Evolutionary conservation across 2,329 filamentous ascomycete genomes (phyloP), one percentile per base, ranked within the genome.

Genomic region (Aspergillus brunneoviolaceus): DNA sequence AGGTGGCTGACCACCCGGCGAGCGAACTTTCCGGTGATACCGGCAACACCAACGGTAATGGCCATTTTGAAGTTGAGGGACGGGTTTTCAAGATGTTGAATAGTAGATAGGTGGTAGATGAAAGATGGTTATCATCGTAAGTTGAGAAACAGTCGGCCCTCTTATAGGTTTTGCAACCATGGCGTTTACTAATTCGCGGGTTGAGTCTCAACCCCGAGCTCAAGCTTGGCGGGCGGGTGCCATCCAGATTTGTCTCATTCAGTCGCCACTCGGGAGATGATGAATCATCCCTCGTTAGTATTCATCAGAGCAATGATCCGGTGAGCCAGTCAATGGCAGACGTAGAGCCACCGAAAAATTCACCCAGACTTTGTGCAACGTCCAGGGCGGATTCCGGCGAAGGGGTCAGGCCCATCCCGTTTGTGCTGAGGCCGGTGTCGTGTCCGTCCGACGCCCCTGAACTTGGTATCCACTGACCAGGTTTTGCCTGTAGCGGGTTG

Each of bases 21-120:
- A 51, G 67, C 76, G 50, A 77, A 73, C 55, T 70, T 75, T 50
- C 68, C 69, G 4, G 72, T 77, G 51, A 75, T 71, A 25, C 71
- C 75, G 14, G 72, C 72, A 47, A 75, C 71, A 6, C 66, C 74
- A 48, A 75, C 63, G 7, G 49, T 51, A n/a, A 33, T 31, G 11
- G 49, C 11, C 49, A 51, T 51, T 12, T 6, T 49, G 48, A 27
- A 11, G 19, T 14, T 25, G 4, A 16, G 11, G 5, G 19, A 4
- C 1, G 10, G 14, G 11, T 16, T 35, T 35, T 10, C 0, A 35
- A 5, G 33, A 16, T 5, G 10, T 49, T 27, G 21, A 14, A 6
- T 3, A 49, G 25, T 12, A 14, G 48, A 27, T 3, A 25, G 48
- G 6, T 1, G 27, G 25, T 12, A 25, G 48, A 27, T 3, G 14